Evolutionary conservation across 2,329 filamentous ascomycete species (phyloP).

Genomic region (Ascochyta lentis): DNA sequence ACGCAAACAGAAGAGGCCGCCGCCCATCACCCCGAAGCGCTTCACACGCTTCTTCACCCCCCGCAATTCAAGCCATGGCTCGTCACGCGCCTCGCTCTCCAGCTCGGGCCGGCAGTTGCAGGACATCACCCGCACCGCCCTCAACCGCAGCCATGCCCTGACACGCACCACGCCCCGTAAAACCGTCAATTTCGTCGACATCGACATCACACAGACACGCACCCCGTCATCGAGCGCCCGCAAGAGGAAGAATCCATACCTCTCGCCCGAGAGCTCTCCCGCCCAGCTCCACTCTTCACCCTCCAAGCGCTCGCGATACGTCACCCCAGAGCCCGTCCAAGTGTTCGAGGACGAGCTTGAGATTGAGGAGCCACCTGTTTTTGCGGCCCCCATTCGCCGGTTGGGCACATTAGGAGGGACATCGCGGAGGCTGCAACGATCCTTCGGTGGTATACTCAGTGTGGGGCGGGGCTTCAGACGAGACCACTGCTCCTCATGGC

Average conservation of each 20-base stretch:
- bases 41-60: conserved; percentile 61
- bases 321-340: conserved; percentile 38
- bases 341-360: conserved; percentile 41
- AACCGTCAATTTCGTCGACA: conserved; percentile 50
- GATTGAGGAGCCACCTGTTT: conserved; percentile 32
- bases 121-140: conserved; percentile 57
- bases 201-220: conserved; percentile 31
- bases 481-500: conserved; percentile 60
- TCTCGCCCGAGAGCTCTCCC: conserved; percentile 51
- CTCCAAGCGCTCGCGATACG: conserved; percentile 44
- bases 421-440: conserved; percentile 53
- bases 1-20: conserved; percentile 54
- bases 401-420: conserved; percentile 44
- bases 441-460: conserved; percentile 53
- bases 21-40: conserved; percentile 59
- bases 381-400: conserved; percentile 47
- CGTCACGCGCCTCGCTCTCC: conserved; percentile 36
- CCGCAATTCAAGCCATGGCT: conserved; percentile 44
- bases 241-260: conserved; percentile 49
- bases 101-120: conserved; percentile 56
- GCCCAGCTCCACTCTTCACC: conserved; percentile 49
- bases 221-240: conserved; percentile 43
- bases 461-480: conserved; percentile 48
- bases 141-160: conserved; percentile 48
- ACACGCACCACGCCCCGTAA: conserved; percentile 45